Base-by-base conservation (phyloP, 23 red algal genomes). In the Chondrus crispus region DNA sequence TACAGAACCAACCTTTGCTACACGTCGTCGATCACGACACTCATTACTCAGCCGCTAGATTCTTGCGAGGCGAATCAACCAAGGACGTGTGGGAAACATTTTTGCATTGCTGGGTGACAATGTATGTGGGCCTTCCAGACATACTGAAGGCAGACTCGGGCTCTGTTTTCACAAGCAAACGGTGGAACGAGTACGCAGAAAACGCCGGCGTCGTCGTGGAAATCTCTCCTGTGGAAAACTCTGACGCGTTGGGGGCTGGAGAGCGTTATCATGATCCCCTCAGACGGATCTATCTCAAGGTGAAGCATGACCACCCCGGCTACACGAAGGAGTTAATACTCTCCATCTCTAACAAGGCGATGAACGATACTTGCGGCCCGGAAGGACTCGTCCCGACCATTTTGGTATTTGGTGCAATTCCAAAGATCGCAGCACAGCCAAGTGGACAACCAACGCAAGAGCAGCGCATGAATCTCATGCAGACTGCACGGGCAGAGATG, bases 361-460 rank as follows among this genome's bases (percentile, higher is more conserved):
- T 87, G 7, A 87, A 87, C 58, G 58, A 87, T 22, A 87, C 57
- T 4, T 19, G 20, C 58, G 82, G 82, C 11, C 82, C 63, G 5
- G 40, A 72, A 43, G 82, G 82, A 24, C 82, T 87, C 35, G 55
- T 72, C 5, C 82, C 82, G n/a, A 36, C 22, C 19, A 35, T 71
- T 45, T 87, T 87, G 46, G 57, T 87, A 41, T 72, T 87, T 87
- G 82, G 82, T 7, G 30, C 29, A 26, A 38, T 87, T 32, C 62
- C 82, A 8, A 46, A 18, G 40, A n/a, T 66, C 24, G 58, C 50
- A 16, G 50, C 38, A 3, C 18, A 20, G 33, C 19, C 3, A 44
- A 46, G 19, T 4, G 58, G 42, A 39, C 32, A 72, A 22, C 54
- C 63, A n/a, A 58, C n/a, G 32, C 47, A 74, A 45, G 40, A 72